Evolutionary conservation across 495 filamentous ascomycete species (phyloP).

Genomic region (Rhypophila decipiens): DNA sequence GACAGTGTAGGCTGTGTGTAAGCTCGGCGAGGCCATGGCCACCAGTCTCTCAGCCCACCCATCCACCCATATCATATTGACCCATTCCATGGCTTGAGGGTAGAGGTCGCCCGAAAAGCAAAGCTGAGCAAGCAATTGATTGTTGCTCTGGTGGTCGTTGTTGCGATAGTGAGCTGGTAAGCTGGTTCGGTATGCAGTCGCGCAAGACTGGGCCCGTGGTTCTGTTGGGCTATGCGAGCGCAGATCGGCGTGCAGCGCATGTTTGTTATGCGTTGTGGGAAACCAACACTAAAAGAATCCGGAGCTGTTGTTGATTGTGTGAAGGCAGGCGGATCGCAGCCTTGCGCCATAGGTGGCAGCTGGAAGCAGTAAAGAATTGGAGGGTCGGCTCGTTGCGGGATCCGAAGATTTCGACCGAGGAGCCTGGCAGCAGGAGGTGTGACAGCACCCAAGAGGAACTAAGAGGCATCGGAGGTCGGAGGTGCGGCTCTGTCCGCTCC

Average conservation of each 20-base stretch:
- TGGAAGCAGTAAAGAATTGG: conserved; percentile 1
- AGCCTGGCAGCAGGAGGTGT: conserved; percentile 13
- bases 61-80: no score
- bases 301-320: conserved; percentile 5
- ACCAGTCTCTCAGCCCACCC: no score
- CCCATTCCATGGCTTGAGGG: no score
- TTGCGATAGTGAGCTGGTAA: neutral
- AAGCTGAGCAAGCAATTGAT: no score
- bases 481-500: neutral
- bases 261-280: conserved; percentile 6
- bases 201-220: conserved; percentile 5
- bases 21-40: no score
- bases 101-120: no score
- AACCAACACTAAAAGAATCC: conserved; percentile 14
- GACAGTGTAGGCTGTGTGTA: no score
- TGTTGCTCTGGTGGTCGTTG: no score
- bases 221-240: conserved; percentile 11
- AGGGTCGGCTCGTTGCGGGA: conserved; percentile 11
- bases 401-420: conserved; percentile 5
- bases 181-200: conserved; percentile 10
- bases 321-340: conserved; percentile 9
- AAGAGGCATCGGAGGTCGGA: conserved; percentile 11
- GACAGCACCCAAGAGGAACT: conserved; percentile 9
- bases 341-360: conserved; percentile 13
- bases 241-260: conserved; percentile 12